A percentile compares a stretch with the other conserved stretches of the same genome.
phyloP scores from a whole-genome alignment of 2,329 filamentous ascomycete genomes.

The Decorospora gaudefroyi region DNA sequence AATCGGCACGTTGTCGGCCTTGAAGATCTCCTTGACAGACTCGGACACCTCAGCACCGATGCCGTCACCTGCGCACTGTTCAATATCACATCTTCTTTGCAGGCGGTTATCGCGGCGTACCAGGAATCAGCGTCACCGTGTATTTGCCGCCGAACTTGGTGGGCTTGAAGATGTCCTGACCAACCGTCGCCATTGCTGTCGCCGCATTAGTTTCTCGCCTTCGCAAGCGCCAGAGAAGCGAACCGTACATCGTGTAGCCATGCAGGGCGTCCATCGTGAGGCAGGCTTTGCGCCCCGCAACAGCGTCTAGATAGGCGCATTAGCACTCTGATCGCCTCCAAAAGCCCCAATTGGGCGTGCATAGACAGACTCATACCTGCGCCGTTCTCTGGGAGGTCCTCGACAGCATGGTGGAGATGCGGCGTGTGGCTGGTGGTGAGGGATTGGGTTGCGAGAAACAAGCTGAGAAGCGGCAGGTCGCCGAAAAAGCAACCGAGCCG shows the following conservation, averaged over 20 bases:
- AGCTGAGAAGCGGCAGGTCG: conserved; percentile 41
- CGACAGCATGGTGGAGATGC: conserved; percentile 50
- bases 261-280: conserved; percentile 55
- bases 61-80: conserved; percentile 69
- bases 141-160: conserved; percentile 99
- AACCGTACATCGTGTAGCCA: conserved; percentile 60
- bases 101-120: conserved; percentile 54
- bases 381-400: conserved; percentile 54
- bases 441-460: conserved; percentile 40
- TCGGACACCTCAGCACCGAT: conserved; percentile 98
- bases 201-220: conserved; percentile 19
- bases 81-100: conserved; percentile 20
- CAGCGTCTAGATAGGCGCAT: conserved; percentile 54
- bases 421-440: conserved; percentile 39
- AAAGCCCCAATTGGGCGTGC: conserved; percentile 32
- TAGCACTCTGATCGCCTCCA: conserved; percentile 24
- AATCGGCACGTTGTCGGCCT: conserved; percentile 97
- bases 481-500: conserved; percentile 41
- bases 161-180: conserved; percentile 97
- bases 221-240: neutral
- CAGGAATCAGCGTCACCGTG: conserved; percentile 96
- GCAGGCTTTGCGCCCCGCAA: conserved; percentile 59
- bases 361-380: conserved; percentile 49
- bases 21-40: conserved; percentile 99
- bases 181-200: conserved; percentile 64